Evolutionary conservation across 345 rosid species (phyloP).

Genomic region (Turritis glabra): DNA sequence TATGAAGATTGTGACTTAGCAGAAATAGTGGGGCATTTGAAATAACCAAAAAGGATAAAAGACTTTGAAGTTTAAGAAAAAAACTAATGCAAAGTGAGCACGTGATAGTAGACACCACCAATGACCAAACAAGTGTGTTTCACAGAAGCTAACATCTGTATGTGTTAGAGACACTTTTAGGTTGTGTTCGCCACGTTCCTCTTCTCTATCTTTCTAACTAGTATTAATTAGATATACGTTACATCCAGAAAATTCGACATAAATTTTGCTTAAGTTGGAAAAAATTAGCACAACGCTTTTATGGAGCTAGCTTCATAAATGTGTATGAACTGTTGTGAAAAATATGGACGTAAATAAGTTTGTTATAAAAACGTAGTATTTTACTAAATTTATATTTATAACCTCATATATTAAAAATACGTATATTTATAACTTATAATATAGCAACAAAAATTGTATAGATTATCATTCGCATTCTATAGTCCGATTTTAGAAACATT

Average conservation of each 20-base stretch:
- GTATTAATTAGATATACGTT: constrained; percentile 15
- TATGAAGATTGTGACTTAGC: constrained; percentile 8
- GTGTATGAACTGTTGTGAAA: background rate
- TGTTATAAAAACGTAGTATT: background rate
- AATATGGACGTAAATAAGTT: background rate
- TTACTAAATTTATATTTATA: too few species aligned
- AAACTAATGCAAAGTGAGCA: constrained; percentile 16
- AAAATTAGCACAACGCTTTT: background rate
- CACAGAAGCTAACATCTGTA: constrained; percentile 26
- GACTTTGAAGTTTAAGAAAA: background rate
- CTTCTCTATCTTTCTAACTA: constrained; percentile 3
- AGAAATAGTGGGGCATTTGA: constrained; percentile 24
- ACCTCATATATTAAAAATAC: too few species aligned
- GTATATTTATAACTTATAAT: too few species aligned
- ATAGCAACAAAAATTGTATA: too few species aligned
- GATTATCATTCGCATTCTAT: too few species aligned
- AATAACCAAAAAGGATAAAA: constrained; percentile 7
- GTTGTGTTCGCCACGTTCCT: constrained; percentile 36
- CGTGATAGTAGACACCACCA: constrained; percentile 10
- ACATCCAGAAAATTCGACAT: constrained; percentile 23
- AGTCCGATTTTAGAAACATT: too few species aligned
- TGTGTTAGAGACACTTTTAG: constrained; percentile 10
- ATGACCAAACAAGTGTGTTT: constrained; percentile 15
- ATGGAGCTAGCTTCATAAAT: background rate
- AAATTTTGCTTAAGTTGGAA: constrained; percentile 9